A percentile compares a stretch with the other conserved stretches of the same genome.
Conservation (phyloP, 306 rosid species). For the Hippophae rhamnoides region DNA sequence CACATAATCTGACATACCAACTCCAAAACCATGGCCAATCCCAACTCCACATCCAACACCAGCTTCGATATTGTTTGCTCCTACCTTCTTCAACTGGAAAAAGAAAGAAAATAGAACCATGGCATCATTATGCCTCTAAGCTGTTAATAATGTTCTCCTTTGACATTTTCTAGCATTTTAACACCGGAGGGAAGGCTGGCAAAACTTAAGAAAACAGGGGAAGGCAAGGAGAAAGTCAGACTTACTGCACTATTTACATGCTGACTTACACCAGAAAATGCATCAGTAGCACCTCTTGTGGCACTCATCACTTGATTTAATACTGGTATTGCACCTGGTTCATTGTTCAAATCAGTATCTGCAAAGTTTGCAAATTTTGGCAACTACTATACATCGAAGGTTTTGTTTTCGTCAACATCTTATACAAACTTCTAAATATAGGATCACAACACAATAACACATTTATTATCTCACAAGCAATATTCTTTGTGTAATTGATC, state of each 20-base stretch:
- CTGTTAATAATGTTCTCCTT: not conserved
- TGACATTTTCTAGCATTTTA: not conserved
- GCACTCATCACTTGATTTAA: constrained; percentile 89
- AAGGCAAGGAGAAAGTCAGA: constrained; percentile 6
- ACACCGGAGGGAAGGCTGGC: not conserved
- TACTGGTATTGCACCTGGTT: constrained; percentile 73
- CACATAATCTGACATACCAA: constrained; percentile 45
- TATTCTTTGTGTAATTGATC: too few relatives aligned
- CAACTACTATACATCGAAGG: not conserved
- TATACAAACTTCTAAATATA: too few relatives aligned
- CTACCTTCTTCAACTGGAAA: constrained; percentile 68
- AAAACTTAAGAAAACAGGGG: not conserved
- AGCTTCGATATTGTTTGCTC: constrained; percentile 72
- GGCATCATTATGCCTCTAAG: not conserved
- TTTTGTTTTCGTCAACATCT: not conserved
- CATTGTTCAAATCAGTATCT: constrained; percentile 11
- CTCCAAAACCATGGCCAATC: constrained; percentile 95
- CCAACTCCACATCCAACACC: constrained; percentile 97
- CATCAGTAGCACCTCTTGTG: constrained; percentile 89
- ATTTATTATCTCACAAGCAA: too few relatives aligned
- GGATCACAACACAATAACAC: too few relatives aligned
- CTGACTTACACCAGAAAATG: constrained; percentile 78
- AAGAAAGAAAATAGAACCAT: constrained; percentile 10
- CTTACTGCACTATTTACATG: constrained; percentile 75
- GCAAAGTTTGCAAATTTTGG: constrained; percentile 1